Evolutionary conservation across 2,329 filamentous ascomycete species (phyloP), one percentile per base, ranked within the genome.

Genomic region (Pyrenophora tritici-repentis): DNA sequence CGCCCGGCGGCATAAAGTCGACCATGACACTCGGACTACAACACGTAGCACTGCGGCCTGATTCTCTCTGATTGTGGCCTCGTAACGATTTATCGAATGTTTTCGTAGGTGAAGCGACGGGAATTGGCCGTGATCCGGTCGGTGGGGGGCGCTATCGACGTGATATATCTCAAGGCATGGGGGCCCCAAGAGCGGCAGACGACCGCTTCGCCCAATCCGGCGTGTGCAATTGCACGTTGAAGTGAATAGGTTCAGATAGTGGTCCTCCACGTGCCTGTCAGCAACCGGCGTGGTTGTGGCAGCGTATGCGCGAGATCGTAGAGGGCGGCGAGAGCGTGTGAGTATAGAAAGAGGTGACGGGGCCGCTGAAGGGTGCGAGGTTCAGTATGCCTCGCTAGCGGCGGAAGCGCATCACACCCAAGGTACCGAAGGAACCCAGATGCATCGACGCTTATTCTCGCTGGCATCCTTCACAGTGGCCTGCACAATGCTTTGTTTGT

Each of bases 1-100:
- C 72, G 47, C 62, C 56, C 20, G 61, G 58, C 43, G 70, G 64
- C 50, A 70, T 62, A 54, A 68, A 66, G 62, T 74, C 72, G 64
- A 66, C 71, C 72, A 75, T 74, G 56, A 43, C 56, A 53, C 55
- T 53, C 53, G 54, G 52, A 57, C 56, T 61, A 55, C 61, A 67
- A 58, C 63, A 64, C 60, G 53, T 60, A 54, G 59, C 55, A 55
- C 56, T 48, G 42, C 52, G 47, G 57, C 56, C 56, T 52, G 43
- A 29, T 45, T 20, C 40, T 50, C 34, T 24, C 48, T 40, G 16
- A 51, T 39, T 35, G 44, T 42, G 36, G 42, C 49, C 37, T 53
- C 53, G 53, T 52, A 58, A 61, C 52, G 65, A 45, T 42, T 20
- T 33, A 42, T 16, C 13, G 16, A 35, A 34, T 13, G 33, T 17